Evolutionary conservation across 164 flowering plant genomes (phyloP), one percentile per base, ranked within the genome.

Genomic region (Magnolia officinalis): DNA sequence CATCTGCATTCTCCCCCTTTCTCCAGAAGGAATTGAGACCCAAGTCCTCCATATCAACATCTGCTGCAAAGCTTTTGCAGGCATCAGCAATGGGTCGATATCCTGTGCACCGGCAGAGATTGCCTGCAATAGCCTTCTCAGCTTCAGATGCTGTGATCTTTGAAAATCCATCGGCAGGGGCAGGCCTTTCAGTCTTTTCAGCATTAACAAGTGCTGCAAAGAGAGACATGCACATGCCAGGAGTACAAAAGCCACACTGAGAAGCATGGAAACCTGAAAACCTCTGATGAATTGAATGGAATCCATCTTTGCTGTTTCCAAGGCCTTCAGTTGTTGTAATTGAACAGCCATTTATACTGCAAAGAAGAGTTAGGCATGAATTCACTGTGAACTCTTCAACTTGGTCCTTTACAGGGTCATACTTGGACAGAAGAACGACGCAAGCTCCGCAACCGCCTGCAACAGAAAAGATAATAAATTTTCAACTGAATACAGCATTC

Each of bases 381-480:
- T 86, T 93, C 65, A 89, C 84, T 2, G 87, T 80, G 68, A 84
- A 88, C 72, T 87, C 89, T 82, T 92, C 95, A 19, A 90, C 90
- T 76, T 83, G 79, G 49, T 89, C 88, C 23, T 24, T 63, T 72
- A 76, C 79, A 18, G 92, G 87, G 73, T 93, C 86, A 76, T 89
- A 93, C 77, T 89, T 93, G 14, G 99, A 93, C 50, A 92, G 78
- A 67, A 92, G 83, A 75, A 96, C 99, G 61, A 89, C 88, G 82
- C 97, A 96, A 79, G 98, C 97, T 69, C 98, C 99, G 81, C 98
- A 96, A 71, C 99, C 97, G 75, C 98, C 98, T 95, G 86, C 75
- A 85, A 69, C 26, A 55, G 63, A 74, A 72, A 37, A 37, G 45
- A 37, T 37, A 37, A 37, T 37, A 37, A 37, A 37, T 37, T 37